phyloP scores from a whole-genome alignment of 768 basidiomycete genomes.

The Lyophyllum decastes region DNA sequence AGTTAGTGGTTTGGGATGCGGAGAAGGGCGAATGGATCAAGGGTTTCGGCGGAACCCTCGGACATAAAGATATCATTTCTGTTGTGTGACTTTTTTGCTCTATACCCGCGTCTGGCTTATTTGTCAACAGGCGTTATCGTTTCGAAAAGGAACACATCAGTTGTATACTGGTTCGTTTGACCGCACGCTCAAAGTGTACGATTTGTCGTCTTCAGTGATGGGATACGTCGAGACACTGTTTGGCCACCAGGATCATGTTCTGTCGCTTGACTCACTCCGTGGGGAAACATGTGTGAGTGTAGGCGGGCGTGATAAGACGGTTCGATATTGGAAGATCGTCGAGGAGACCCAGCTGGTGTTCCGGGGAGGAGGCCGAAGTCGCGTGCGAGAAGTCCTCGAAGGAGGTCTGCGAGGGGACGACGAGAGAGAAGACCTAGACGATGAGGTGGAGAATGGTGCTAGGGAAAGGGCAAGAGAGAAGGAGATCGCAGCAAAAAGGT shows the following conservation, averaged over 20 bases:
- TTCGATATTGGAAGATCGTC: constrained; percentile 93
- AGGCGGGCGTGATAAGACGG: constrained; percentile 89
- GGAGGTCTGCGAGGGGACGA: constrained; percentile 68
- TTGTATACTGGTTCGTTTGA: constrained; percentile 82
- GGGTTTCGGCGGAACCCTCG: constrained; percentile 77
- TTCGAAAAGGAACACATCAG: constrained; percentile 76
- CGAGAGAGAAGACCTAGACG: constrained; percentile 45
- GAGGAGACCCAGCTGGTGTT: constrained; percentile 97
- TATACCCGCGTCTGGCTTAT: not conserved
- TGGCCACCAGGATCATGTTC: constrained; percentile 91
- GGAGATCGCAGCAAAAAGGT: constrained; percentile 40
- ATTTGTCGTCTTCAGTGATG: constrained; percentile 67
- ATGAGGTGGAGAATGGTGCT: constrained; percentile 18
- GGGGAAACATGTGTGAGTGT: constrained; percentile 85
- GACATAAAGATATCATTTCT: constrained; percentile 49
- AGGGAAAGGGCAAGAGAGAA: constrained; percentile 28
- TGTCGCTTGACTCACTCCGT: constrained; percentile 77
- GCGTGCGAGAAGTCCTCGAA: constrained; percentile 78
- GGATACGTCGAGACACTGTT: constrained; percentile 96
- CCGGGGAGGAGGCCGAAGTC: constrained; percentile 89
- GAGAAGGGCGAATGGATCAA: constrained; percentile 76
- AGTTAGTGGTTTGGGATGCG: constrained; percentile 85
- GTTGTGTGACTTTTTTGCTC: constrained; percentile 21
- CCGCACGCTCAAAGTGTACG: constrained; percentile 89
- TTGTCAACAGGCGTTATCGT: constrained; percentile 56